Evolutionary conservation across 139 green algal species (phyloP).

Genomic region (Chlamydomonas incerta): DNA sequence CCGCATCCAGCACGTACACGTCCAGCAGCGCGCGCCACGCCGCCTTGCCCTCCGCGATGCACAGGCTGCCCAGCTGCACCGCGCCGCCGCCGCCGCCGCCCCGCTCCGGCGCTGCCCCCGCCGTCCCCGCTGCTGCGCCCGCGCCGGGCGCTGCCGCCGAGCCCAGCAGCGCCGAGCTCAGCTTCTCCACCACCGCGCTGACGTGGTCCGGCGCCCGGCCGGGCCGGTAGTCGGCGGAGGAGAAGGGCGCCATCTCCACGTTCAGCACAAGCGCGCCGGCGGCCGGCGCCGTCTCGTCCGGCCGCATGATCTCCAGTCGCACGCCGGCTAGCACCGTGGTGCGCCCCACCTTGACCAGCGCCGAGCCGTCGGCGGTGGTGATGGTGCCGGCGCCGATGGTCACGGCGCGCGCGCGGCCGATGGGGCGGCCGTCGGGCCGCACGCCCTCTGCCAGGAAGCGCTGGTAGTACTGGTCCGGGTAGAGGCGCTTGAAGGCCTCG

Average conservation of each 20-base stretch:
- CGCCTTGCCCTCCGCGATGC: constrained; percentile 69
- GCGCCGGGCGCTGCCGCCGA: neutral
- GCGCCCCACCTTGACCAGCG: constrained; percentile 73
- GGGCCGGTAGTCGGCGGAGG: constrained; percentile 52
- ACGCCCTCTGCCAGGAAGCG: constrained; percentile 71
- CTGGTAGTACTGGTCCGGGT: constrained; percentile 78
- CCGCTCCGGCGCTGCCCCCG: neutral
- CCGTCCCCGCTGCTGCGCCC: neutral
- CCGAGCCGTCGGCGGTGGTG: constrained; percentile 73
- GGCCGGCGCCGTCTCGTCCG: constrained; percentile 53
- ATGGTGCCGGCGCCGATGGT: constrained; percentile 71
- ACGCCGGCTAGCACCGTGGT: constrained; percentile 79
- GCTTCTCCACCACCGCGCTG: constrained; percentile 56
- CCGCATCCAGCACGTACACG: constrained; percentile 81
- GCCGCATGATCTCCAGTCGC: constrained; percentile 68
- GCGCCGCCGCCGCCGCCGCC: constrained; percentile 35
- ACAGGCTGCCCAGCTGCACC: constrained; percentile 56
- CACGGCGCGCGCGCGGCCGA: constrained; percentile 64
- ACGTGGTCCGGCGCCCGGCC: constrained; percentile 49
- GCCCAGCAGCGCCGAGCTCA: constrained; percentile 47
- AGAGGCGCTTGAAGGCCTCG: constrained; percentile 79
- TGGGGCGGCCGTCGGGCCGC: constrained; percentile 75
- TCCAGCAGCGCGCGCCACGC: constrained; percentile 76
- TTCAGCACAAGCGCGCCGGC: constrained; percentile 58
- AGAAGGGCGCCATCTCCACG: constrained; percentile 80